Evolutionary conservation across 2,329 filamentous ascomycete species (phyloP), one percentile per base, ranked within the genome.

Genomic region (Aspergillus bombycis): DNA sequence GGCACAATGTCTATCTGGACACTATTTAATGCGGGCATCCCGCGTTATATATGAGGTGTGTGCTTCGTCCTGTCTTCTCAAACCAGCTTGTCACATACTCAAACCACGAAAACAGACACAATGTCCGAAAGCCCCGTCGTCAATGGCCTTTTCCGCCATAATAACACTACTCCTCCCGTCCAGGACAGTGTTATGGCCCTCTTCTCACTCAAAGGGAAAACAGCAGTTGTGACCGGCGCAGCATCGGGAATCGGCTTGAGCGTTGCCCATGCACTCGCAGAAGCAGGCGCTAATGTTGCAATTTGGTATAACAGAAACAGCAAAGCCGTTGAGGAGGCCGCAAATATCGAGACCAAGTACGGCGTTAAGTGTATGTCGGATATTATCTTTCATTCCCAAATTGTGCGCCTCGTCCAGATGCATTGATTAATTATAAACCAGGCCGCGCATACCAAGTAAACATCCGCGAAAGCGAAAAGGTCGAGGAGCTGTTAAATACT

Each of bases 231-330:
- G 21, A 55, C 52, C 10, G 52, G 52, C 21, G 52, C 52, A 19
- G 52, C 52, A 16, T 55, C 52, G 1, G 52, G 52, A 26, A 55
- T 55, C 11, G 52, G 52, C 2, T 19, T 55, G 32, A 38, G n/a
- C 32, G 52, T 55, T 6, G 52, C 21, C 5, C 52, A 55, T 26
- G 52, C 32, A 4, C 52, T 55, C 11, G 52, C 52, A 4, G 52
- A 55, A 11, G 52, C 52, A 7, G 52, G 52, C n/a, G 52, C 52
- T n/a, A 55, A 55, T 10, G 52, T 55, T 16, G 32, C 32, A 2
- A 55, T 55, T 11, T 55, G 52, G 52, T 55, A 55, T 26, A 55
- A 55, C 14, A 55, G 32, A 38, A 55, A 55, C 3, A 38, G 7
- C 6, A 55, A 55, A 55, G 52, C 52, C 12, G 11, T 55, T 5